Evolutionary conservation across 2,329 filamentous ascomycete species (phyloP), one percentile per base, ranked within the genome.

Genomic region (Fonsecaea pugnacius): DNA sequence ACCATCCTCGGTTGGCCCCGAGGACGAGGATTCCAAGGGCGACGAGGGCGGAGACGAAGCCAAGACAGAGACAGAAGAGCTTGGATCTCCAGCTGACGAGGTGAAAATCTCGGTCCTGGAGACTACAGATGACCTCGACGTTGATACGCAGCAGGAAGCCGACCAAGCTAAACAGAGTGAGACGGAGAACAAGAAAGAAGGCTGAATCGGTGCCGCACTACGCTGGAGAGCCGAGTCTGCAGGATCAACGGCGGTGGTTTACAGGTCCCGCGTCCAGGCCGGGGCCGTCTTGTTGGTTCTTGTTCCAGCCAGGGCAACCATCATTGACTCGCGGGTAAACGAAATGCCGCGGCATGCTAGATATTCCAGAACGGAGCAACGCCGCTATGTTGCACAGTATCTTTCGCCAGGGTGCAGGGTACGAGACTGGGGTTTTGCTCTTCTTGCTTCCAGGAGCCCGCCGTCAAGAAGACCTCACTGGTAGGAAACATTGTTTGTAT

Each of bases 81-180:
- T 48, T 18, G 14, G 6, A 48, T 40, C 33, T 18, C 27, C 12
- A n/a, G 35, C 16, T 14, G 36, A 48, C 24, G 52, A 58, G 14
- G 18, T 43, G 14, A 50, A 14, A 32, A 50, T 60, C 36, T 53
- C 50, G 5, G 58, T 60, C 1, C 50, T 57, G 56, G 54, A 58
- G 50, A 38, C 9, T 12, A 56, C 52, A 16, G 56, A 64, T 27
- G 52, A 38, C 32, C 43, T 30, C 32, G 36, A 54, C 6, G 33
- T 16, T 35, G 32, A 58, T 33, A 8, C 21, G 40, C 21, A n/a
- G 24, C 18, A 35, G 32, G 48, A 59, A 18, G 59, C 60, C 14
- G 21, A 59, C 24, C 14, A 38, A 2, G 58, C 52, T 16, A 40
- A 60, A 10, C 30, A 55, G n/a, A 27, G 46, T 30, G 51, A 51